phyloP scores from a whole-genome alignment of 495 filamentous ascomycete species.

The Pyrenopolyporus hunteri region DNA sequence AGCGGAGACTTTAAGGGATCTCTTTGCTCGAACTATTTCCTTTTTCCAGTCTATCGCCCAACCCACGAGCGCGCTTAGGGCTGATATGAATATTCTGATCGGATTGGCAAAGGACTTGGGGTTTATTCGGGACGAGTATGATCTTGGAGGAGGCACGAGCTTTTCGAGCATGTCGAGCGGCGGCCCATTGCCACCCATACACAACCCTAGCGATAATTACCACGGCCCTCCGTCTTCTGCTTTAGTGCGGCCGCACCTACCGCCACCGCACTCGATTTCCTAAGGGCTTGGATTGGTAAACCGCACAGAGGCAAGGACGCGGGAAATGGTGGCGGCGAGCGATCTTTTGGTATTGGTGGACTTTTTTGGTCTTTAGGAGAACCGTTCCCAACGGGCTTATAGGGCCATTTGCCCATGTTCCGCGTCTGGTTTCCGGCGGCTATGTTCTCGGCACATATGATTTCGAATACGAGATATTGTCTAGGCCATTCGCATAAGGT shows the following conservation, averaged over 20 bases:
- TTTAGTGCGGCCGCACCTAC: constrained; percentile 21
- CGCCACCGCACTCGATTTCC: constrained; percentile 18
- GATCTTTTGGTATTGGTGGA: constrained; percentile 8
- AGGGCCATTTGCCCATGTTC: background rate
- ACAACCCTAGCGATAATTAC: constrained; percentile 29
- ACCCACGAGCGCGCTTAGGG: constrained; percentile 68
- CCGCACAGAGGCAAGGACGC: constrained; percentile 1
- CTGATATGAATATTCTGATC: constrained; percentile 71
- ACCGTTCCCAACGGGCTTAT: background rate
- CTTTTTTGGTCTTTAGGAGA: background rate
- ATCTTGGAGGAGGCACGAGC: constrained; percentile 44
- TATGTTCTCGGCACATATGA: constrained; percentile 18
- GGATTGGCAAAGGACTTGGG: constrained; percentile 62
- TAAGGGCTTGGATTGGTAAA: constrained; percentile 3
- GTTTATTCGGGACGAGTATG: constrained; percentile 39
- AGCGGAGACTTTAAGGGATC: constrained; percentile 52
- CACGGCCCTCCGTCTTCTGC: constrained; percentile 24
- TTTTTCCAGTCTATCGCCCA: constrained; percentile 68
- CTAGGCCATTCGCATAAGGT: constrained; percentile 15
- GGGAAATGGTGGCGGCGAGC: constrained; percentile 11
- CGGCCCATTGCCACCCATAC: constrained; percentile 34
- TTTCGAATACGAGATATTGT: constrained; percentile 9
- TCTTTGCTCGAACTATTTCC: constrained; percentile 69
- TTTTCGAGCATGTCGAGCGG: constrained; percentile 53
- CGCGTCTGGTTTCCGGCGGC: constrained; percentile 7